Percentiles rank a stretch among this genome's conserved stretches.
These are phyloP conservation scores for Quillaja saponaria DNA, from an alignment of 306 rosid genomes.

Conservation along the genomic window DNA sequence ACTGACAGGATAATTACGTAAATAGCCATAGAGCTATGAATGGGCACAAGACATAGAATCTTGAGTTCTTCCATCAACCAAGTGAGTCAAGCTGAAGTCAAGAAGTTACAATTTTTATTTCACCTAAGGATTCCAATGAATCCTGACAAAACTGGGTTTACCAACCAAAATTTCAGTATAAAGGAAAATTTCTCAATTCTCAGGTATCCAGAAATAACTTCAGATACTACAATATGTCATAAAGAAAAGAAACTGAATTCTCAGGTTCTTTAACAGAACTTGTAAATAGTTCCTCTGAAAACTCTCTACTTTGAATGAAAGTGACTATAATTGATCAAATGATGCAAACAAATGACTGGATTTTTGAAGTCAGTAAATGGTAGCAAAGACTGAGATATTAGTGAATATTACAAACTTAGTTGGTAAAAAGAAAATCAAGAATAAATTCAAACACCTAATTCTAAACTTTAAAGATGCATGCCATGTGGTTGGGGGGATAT, in stretches of 20 bases:
- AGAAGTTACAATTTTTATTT: not conserved
- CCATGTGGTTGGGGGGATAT: not conserved
- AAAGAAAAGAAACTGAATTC: constrained; percentile 24
- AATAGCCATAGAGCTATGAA: no score
- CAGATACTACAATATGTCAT: no score
- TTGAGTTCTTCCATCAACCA: no score
- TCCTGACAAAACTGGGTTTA: no score
- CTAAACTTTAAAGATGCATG: not conserved
- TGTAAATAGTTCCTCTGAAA: not conserved
- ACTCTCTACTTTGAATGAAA: not conserved
- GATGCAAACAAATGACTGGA: constrained; percentile 1
- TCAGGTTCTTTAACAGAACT: constrained; percentile 2
- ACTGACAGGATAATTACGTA: no score
- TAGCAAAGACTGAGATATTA: no score
- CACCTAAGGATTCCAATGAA: no score
- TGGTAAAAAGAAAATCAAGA: not conserved
- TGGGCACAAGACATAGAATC: no score
- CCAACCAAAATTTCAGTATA: no score
- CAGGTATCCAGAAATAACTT: no score
- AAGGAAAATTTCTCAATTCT: no score
- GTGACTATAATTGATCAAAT: not conserved
- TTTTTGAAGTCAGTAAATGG: not conserved
- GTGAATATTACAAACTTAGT: constrained; percentile 12
- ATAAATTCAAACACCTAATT: constrained; percentile 10
- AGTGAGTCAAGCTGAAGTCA: not conserved